Conservation (phyloP, 768 basidiomycete species). For the Hemileccinum rubropunctum region DNA sequence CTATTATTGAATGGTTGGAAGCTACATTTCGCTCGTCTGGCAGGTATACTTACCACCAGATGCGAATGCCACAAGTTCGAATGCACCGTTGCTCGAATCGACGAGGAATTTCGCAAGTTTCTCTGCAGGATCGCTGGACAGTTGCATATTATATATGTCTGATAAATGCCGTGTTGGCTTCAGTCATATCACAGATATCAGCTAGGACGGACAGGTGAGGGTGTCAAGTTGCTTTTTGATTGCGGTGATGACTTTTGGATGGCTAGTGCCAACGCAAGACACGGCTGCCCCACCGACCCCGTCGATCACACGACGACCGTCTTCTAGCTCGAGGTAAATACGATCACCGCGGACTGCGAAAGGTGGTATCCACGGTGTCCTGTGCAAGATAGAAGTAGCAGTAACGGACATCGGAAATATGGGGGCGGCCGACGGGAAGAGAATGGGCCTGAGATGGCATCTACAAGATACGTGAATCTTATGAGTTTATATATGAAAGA, state of each 20-base stretch:
- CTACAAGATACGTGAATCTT: too few species aligned
- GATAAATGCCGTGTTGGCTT: not conserved
- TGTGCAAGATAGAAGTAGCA: slow-evolving; percentile 50
- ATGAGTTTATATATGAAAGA: too few species aligned
- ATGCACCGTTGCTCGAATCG: slow-evolving; percentile 68
- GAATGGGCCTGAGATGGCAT: too few species aligned
- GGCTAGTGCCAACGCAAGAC: slow-evolving; percentile 68
- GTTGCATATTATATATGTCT: slow-evolving; percentile 89
- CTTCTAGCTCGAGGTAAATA: slow-evolving; percentile 67
- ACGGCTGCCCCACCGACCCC: slow-evolving; percentile 87
- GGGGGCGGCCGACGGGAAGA: not conserved
- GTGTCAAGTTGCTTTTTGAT: slow-evolving; percentile 80
- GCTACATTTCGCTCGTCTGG: not conserved
- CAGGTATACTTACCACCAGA: slow-evolving; percentile 57
- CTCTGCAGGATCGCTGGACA: slow-evolving; percentile 80
- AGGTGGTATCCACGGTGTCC: slow-evolving; percentile 74
- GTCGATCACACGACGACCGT: slow-evolving; percentile 70
- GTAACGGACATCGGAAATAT: slow-evolving; percentile 13
- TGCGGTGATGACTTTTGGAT: slow-evolving; percentile 69
- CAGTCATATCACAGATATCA: not conserved
- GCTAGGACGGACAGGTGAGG: slow-evolving; percentile 57
- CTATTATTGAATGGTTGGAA: slow-evolving; percentile 36
- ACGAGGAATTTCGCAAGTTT: slow-evolving; percentile 67
- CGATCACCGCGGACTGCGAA: slow-evolving; percentile 65
- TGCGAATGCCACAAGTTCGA: slow-evolving; percentile 66